Evolutionary conservation across 1,284 basidiomycete species (phyloP).

Genomic region (Irpex sp.): DNA sequence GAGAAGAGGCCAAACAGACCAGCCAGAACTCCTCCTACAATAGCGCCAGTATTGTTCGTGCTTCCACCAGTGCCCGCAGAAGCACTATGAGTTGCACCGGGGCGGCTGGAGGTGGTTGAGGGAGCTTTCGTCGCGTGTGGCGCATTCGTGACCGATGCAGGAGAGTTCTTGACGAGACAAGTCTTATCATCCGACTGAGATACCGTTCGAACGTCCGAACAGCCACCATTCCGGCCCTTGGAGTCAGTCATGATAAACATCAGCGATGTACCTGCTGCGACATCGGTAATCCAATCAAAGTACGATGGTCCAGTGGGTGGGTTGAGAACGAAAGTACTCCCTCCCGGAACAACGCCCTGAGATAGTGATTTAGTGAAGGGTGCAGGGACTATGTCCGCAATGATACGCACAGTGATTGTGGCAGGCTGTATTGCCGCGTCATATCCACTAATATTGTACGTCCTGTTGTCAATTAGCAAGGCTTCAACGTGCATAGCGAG

Average conservation of each 20-base stretch:
- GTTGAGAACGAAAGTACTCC: constrained; percentile 43
- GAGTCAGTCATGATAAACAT: constrained; percentile 63
- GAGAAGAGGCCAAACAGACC: constrained; percentile 10
- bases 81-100: constrained; percentile 41
- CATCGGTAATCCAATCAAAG: constrained; percentile 57
- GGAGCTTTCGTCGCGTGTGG: constrained; percentile 24
- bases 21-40: constrained; percentile 9
- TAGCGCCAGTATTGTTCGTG: constrained; percentile 12
- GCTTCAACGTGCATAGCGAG: background rate
- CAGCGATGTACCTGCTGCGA: constrained; percentile 55
- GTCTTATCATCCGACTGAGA: constrained; percentile 43
- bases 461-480: constrained; percentile 29
- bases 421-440: constrained; percentile 53
- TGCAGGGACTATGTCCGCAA: background rate
- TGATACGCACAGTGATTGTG: constrained; percentile 48
- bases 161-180: constrained; percentile 51
- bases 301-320: constrained; percentile 39
- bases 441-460: constrained; percentile 51
- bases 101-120: constrained; percentile 28
- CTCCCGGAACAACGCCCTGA: constrained; percentile 66
- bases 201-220: constrained; percentile 48
- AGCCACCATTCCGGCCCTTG: constrained; percentile 52
- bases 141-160: constrained; percentile 39
- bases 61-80: constrained; percentile 2
- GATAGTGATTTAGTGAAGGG: background rate